Evolutionary conservation across 441 rosid genomes (phyloP).

Genomic region (Biscutella laevigata): DNA sequence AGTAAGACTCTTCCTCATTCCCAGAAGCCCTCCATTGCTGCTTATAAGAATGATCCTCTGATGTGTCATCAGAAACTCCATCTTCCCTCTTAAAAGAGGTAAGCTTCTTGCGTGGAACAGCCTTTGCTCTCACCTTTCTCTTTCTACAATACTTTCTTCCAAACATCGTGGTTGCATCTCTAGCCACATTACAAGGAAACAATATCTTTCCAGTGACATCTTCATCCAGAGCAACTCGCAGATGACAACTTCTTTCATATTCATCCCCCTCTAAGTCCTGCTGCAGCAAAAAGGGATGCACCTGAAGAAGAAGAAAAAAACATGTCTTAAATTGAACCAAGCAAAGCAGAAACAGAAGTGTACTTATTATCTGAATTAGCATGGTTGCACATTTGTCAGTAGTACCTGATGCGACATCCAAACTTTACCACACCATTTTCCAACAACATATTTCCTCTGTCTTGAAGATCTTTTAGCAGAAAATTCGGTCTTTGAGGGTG

Average conservation of each 20-base stretch:
- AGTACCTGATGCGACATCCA: constrained; percentile 92
- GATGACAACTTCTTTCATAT: constrained; percentile 36
- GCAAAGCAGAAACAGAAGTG: constrained; percentile 11
- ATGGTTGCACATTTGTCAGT: not conserved
- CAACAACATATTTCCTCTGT: constrained; percentile 81
- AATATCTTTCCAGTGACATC: constrained; percentile 37
- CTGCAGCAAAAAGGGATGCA: constrained; percentile 60
- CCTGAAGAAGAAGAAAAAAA: constrained; percentile 19
- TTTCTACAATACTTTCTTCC: constrained; percentile 53
- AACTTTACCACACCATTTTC: constrained; percentile 98
- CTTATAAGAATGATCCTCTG: constrained; percentile 32
- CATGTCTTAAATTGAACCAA: not conserved
- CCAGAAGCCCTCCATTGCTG: constrained; percentile 35
- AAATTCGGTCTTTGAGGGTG: constrained; percentile 35
- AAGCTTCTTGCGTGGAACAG: constrained; percentile 38
- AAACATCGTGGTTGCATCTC: constrained; percentile 30
- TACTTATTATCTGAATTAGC: not conserved
- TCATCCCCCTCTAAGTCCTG: constrained; percentile 50
- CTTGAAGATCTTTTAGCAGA: constrained; percentile 42
- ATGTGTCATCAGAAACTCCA: constrained; percentile 54
- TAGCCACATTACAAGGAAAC: constrained; percentile 21
- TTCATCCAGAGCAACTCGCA: constrained; percentile 32
- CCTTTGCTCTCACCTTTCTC: constrained; percentile 45
- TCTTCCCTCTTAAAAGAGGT: constrained; percentile 35
- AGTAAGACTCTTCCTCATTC: constrained; percentile 36